Conservation (phyloP, 192 early-diverging fungal species). For the Backusella tuberculispora region DNA sequence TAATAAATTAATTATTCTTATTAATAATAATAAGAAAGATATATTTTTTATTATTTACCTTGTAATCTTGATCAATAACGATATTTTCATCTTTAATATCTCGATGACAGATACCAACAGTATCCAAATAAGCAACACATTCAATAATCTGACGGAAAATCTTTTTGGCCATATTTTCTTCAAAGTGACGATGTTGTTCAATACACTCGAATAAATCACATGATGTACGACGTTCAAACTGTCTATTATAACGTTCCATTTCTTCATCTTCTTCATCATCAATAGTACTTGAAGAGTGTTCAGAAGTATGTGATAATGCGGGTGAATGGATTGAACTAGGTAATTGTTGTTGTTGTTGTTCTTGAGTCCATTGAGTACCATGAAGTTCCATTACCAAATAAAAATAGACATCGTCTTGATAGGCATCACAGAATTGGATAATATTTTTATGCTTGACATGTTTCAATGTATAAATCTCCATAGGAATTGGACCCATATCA, state of each 20-base stretch:
- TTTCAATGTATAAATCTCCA: conserved; percentile 58
- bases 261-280: conserved; percentile 20
- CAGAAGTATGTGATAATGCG: conserved; percentile 30
- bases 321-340: conserved; percentile 26
- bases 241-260: neutral
- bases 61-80: conserved; percentile 43
- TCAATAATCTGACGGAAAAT: conserved; percentile 74
- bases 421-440: conserved; percentile 59
- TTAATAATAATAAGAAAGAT: too few relatives aligned
- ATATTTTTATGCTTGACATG: conserved; percentile 65
- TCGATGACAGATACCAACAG: conserved; percentile 69
- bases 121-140: conserved; percentile 70
- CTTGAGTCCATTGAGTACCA: conserved; percentile 51
- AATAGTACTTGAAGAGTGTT: conserved; percentile 25
- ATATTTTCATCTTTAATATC: conserved; percentile 85
- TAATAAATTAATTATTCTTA: neutral
- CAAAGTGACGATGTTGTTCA: conserved; percentile 64
- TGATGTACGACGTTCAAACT: conserved; percentile 56
- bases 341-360: neutral
- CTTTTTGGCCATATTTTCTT: conserved; percentile 61
- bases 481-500: conserved; percentile 50
- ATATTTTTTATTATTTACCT: conserved; percentile 31
- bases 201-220: conserved; percentile 82
- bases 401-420: conserved; percentile 50
- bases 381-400: conserved; percentile 65